Base-by-base conservation (phyloP, 2,329 filamentous ascomycete genomes). In the Aureobasidium uvarum region DNA sequence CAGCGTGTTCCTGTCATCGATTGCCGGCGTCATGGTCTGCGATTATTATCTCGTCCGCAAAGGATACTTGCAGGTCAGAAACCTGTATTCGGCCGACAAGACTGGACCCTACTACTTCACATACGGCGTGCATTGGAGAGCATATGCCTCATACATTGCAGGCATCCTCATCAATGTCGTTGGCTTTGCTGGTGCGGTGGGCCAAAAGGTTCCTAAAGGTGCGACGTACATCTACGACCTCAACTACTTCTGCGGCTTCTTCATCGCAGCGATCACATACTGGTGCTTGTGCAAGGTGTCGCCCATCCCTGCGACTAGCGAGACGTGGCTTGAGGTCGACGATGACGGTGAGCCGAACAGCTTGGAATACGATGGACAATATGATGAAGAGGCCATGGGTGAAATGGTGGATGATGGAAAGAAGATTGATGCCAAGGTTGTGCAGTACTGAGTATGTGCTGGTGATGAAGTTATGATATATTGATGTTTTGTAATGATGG, bases 141-240 rank as follows among this genome's bases (percentile, higher is more conserved):
- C 86, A 1, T 97, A 96, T 71, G 84, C 81, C 0, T 90, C 93
- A 0, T 96, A 96, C 75, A 84, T 96, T 66, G 81, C 85, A 0
- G 92, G 92, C 13, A 96, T 96, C 68, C 74, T 95, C 8, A 89
- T 96, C 81, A 96, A 96, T 71, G 90, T 97, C 5, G 91, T 96
- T 7, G 93, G 93, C 0, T 97, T 97, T 70, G 92, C 87, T 0
- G 92, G 91, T 2, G 92, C 90, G 0, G 84, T 96, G 25, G 91
- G 92, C 0, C 76, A 74, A 25, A 74, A 78, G 0, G 91, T 96
- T 0, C 93, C 94, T 0, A 80, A 85, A 6, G 92, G 89, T 0
- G 93, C 94, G 0, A 86, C 84, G 0, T 96, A 96, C 73, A 86
- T 97, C 67, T 97, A 96, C 81, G 90, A 92, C 70, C 74, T 97